phyloP scores from a whole-genome alignment of 164 flowering plant species.

The Macadamia integrifolia region DNA sequence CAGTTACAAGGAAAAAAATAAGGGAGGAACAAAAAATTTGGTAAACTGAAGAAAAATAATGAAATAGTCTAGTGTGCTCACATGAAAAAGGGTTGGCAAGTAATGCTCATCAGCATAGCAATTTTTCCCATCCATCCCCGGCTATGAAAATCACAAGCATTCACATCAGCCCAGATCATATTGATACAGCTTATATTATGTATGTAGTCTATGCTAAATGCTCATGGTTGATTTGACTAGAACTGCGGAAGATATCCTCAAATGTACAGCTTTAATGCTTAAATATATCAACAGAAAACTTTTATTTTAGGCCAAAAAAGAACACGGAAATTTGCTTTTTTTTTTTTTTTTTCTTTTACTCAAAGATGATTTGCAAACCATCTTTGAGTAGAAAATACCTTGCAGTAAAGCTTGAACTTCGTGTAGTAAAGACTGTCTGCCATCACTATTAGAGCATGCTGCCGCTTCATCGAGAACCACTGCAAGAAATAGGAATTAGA shows the following conservation, averaged over 20 bases:
- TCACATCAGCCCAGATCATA: conserved; percentile 3
- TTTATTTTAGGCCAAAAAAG: too few species aligned
- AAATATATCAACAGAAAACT: too few species aligned
- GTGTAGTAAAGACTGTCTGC: conserved; percentile 87
- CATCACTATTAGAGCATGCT: conserved; percentile 75
- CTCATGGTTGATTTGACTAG: too few species aligned
- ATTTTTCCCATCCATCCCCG: conserved; percentile 82
- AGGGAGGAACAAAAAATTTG: not conserved
- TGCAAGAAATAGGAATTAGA: conserved; percentile 31
- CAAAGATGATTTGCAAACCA: too few species aligned
- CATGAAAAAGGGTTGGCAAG: conserved; percentile 85
- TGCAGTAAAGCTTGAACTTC: conserved; percentile 77
- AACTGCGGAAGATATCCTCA: too few species aligned
- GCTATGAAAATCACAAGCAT: conserved; percentile 47
- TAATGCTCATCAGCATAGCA: conserved; percentile 97
- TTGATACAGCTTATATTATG: too few species aligned
- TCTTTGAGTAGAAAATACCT: conserved; percentile 34
- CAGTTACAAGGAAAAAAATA: not conserved
- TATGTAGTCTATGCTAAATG: too few species aligned
- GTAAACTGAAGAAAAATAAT: not conserved
- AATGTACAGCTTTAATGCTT: too few species aligned
- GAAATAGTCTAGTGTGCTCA: conserved; percentile 28
- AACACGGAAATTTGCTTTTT: too few species aligned
- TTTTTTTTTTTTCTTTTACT: too few species aligned
- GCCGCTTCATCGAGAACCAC: conserved; percentile 98